These are phyloP conservation scores for Zymoseptoria tritici DNA, from an alignment of 2,329 filamentous ascomycete species.

Conservation along the genomic window DNA sequence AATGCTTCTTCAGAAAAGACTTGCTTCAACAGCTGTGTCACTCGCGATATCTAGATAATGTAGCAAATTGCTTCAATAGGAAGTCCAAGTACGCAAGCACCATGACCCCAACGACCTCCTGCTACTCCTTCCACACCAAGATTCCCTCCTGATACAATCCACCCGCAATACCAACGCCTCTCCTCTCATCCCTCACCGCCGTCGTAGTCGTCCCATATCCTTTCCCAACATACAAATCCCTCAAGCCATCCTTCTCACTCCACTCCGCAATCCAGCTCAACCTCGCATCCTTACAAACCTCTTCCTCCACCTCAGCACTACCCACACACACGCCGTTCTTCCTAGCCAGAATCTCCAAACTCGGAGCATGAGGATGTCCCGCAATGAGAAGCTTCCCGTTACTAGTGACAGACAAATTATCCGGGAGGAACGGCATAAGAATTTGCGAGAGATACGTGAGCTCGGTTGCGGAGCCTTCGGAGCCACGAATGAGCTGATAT, in stretches of 20 bases:
- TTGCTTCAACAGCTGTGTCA: too few relatives aligned
- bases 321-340: conserved; percentile 14
- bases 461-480: conserved; percentile 2
- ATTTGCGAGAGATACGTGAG: conserved; percentile 15
- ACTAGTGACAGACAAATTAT: conserved; percentile 35
- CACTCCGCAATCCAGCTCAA: conserved; percentile 33
- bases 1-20: too few relatives aligned
- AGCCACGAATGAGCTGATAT: conserved; percentile 21
- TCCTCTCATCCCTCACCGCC: conserved; percentile 32
- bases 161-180: conserved; percentile 30
- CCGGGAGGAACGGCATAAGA: conserved; percentile 27
- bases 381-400: conserved; percentile 34
- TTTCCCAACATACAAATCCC: conserved; percentile 31
- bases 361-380: conserved; percentile 35
- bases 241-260: conserved; percentile 29
- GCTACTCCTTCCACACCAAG: conserved; percentile 28
- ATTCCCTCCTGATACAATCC: conserved; percentile 38
- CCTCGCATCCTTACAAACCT: conserved; percentile 23
- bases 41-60: too few relatives aligned
- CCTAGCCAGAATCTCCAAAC: conserved; percentile 20
- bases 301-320: conserved; percentile 19
- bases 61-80: too few relatives aligned
- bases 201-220: conserved; percentile 33
- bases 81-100: neutral
- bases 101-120: neutral